phyloP scores from a whole-genome alignment of 139 green algal genomes.

The Chlamydomonas schloesseri region DNA sequence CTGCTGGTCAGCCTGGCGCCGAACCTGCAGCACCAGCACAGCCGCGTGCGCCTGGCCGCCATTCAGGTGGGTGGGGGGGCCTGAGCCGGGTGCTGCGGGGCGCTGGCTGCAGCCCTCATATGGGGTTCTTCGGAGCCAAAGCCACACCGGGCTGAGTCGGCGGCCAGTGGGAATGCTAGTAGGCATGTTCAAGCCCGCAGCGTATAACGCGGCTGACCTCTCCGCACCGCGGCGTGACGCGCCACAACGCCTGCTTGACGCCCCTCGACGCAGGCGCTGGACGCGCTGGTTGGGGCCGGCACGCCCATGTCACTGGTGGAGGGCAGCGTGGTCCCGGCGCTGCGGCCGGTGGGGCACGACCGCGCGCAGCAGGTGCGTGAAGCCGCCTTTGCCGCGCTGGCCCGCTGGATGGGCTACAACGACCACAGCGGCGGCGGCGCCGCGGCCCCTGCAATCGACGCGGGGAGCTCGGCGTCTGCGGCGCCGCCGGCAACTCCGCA shows the following conservation, averaged over 20 bases:
- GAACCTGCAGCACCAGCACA: conserved; percentile 77
- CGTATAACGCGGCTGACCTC: too few relatives aligned
- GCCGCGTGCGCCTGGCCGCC: conserved; percentile 63
- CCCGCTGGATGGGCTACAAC: conserved; percentile 68
- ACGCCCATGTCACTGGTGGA: conserved; percentile 42
- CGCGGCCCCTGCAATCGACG: neutral
- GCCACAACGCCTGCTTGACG: too few relatives aligned
- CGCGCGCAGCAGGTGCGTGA: conserved; percentile 59
- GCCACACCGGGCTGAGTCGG: too few relatives aligned
- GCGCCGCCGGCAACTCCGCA: too few relatives aligned
- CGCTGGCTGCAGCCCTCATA: too few relatives aligned
- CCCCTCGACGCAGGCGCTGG: conserved; percentile 58
- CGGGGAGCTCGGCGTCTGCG: conserved; percentile 5
- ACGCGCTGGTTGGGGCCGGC: conserved; percentile 61
- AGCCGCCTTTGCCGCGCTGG: conserved; percentile 62
- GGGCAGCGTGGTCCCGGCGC: conserved; percentile 46
- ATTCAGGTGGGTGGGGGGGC: neutral
- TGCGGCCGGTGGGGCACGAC: conserved; percentile 69
- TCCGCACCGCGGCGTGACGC: too few relatives aligned
- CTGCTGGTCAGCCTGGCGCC: conserved; percentile 39
- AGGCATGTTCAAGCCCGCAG: too few relatives aligned
- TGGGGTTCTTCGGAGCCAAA: too few relatives aligned
- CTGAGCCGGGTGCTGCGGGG: too few relatives aligned
- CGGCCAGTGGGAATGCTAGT: too few relatives aligned
- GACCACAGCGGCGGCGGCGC: neutral